Percentiles rank a stretch among this genome's conserved stretches.
Evolutionary conservation across 2,329 filamentous ascomycete species (phyloP).

Genomic region (Talaromyces sp.): DNA sequence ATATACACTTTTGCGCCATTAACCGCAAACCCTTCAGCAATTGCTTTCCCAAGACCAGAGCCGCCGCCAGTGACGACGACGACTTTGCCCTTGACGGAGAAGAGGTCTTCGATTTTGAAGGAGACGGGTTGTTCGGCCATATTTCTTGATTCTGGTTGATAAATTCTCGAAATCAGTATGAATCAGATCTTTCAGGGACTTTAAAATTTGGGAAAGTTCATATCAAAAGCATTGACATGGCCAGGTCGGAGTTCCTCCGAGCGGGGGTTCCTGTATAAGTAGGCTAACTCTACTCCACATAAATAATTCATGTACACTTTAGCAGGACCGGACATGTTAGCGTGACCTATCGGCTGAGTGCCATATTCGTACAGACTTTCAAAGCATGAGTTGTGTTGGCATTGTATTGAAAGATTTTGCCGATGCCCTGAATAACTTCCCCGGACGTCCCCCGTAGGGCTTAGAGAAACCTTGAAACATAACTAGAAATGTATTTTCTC

Average conservation of each 20-base stretch:
- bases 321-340: background rate
- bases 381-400: background rate
- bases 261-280: background rate
- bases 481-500: background rate
- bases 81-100: slow-evolving; percentile 19
- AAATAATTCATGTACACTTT: background rate
- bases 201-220: background rate
- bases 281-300: background rate
- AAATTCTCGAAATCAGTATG: background rate
- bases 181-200: background rate
- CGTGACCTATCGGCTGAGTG: background rate
- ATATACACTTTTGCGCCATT: slow-evolving; percentile 57
- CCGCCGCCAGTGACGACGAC: slow-evolving; percentile 22
- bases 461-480: background rate
- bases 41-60: slow-evolving; percentile 22
- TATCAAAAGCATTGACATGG: background rate
- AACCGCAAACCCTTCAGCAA: slow-evolving; percentile 37
- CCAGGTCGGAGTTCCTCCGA: background rate
- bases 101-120: slow-evolving; percentile 17
- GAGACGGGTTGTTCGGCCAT: slow-evolving; percentile 18
- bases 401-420: background rate
- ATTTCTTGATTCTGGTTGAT: background rate
- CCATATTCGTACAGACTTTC: background rate
- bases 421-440: background rate
- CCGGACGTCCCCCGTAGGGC: background rate